Evolutionary conservation across 2,329 filamentous ascomycete species (phyloP), one percentile per base, ranked within the genome.

Genomic region (Cercospora citrullina): DNA sequence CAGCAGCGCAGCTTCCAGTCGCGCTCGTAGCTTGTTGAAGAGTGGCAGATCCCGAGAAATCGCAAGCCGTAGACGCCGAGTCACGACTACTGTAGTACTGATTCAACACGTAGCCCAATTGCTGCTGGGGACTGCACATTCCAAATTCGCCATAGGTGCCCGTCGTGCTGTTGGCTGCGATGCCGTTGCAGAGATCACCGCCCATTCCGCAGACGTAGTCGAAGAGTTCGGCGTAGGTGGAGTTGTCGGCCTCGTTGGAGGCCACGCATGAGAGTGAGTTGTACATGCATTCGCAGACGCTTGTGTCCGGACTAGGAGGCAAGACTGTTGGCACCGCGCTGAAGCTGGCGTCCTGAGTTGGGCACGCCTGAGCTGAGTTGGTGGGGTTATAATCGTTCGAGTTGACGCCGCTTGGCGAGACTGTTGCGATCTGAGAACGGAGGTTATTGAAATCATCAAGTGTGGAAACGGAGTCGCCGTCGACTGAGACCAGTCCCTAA

Each of bases 241-340:
- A 83, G 60, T 82, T 78, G 69, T 86, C 82, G 23, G 93, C 81
- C 73, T 81, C 80, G 55, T 84, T 80, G 57, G 86, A 83, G 66
- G 92, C 87, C 28, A 86, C 85, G 82, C 95, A 99, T 65, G 83
- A 82, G 64, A 96, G 83, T 60, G 87, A 88, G 71, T 87, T 83
- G 79, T 87, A 86, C 91, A 97, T 97, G 87, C 95, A 99, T 65
- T 85, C 80, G 86, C 95, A 98, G 57, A 96, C 88, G 39, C 87
- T 77, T 36, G 87, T 77, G 82, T 98, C 92, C 70, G 93, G 93
- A 7, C 87, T 87, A 12, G 94, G 94, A n/a, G 95, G 95, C 31
- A 98, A 91, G 64, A 81, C 83, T 53, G 85, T 84, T 69, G 81
- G 79, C 28, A 85, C 84, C 60, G 92, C 91, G 73, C 85, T 83